Percentiles rank a stretch among this genome's conserved stretches.
These are phyloP conservation scores for Aspergillus cristatus DNA, from an alignment of 495 filamentous ascomycete genomes.

Conservation along the genomic window DNA sequence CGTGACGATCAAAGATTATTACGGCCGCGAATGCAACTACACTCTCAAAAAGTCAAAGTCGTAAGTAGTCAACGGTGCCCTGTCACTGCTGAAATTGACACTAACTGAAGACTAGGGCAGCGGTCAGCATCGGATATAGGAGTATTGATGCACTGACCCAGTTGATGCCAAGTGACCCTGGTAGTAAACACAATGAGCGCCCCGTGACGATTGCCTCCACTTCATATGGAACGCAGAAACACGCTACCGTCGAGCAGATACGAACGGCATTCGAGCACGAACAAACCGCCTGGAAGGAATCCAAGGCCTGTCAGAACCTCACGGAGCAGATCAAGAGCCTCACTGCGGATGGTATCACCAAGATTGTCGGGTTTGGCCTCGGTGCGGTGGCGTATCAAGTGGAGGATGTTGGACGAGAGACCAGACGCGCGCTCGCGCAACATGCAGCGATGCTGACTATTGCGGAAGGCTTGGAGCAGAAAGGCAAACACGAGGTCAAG, in stretches of 20 bases:
- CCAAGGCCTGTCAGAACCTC: not conserved
- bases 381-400: slow-evolving; percentile 7
- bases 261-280: too few species aligned
- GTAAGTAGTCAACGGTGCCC: not conserved
- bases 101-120: too few species aligned
- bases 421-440: slow-evolving; percentile 10
- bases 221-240: too few species aligned
- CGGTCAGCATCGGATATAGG: not conserved
- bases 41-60: not conserved
- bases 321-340: not conserved
- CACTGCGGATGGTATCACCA: not conserved
- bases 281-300: not conserved
- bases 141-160: not conserved
- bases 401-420: slow-evolving; percentile 4
- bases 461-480: slow-evolving; percentile 2
- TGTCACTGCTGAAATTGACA: too few species aligned
- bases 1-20: slow-evolving; percentile 9
- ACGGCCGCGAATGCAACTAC: slow-evolving; percentile 11
- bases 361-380: slow-evolving; percentile 15
- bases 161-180: not conserved
- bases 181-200: not conserved
- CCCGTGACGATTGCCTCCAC: not conserved
- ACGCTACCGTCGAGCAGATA: too few species aligned
- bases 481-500: too few species aligned
- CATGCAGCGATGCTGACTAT: slow-evolving; percentile 16